Evolutionary conservation across 2,329 filamentous ascomycete genomes (phyloP), one percentile per base, ranked within the genome.

Genomic region (Scytalidium sp.): DNA sequence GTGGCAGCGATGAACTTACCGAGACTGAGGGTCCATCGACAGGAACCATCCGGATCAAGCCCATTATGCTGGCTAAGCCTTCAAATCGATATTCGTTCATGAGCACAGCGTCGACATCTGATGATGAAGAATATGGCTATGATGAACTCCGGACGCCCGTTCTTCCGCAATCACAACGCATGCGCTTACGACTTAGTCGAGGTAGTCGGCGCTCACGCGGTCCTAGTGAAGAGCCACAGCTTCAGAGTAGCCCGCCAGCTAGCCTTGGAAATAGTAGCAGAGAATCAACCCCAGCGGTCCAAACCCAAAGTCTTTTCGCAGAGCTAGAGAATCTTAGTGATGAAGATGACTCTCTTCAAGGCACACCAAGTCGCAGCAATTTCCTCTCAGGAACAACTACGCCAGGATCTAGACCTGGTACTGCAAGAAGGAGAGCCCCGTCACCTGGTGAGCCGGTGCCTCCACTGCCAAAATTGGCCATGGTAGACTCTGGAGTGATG

Each of bases 41-140:
- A 46, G 63, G 58, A 45, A 66, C 60, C 39, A 46, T 63, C 44
- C 64, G 64, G 17, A 65, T 64, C 17, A 65, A 62, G 43, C 65
- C 69, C 23, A 66, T 78, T 49, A 57, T 67, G 9, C 66, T 75
- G 11, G 66, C 68, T 47, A 77, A 80, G 54, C 61, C 72, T 46
- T 75, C 76, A 50, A 80, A 81, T 59, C 79, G 85, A 19, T 74
- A 78, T 52, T 93, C 90, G 0, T 89, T 88, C 69, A 78, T 90
- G 61, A 97, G 91, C 70, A 96, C 91, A 9, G 91, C 91, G 3
- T 97, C 92, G 1, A 93, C 88, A 1, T 95, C 90, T 22, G 86
- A 79, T 3, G 90, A 85, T 53, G 90, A 96, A 46, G 90, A 96
- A 46, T 84, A 86, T 49, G 80, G 83, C 47, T 82, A 83, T 50